phyloP scores from a whole-genome alignment of 495 filamentous ascomycete genomes.

The Daldinia bambusicola region DNA sequence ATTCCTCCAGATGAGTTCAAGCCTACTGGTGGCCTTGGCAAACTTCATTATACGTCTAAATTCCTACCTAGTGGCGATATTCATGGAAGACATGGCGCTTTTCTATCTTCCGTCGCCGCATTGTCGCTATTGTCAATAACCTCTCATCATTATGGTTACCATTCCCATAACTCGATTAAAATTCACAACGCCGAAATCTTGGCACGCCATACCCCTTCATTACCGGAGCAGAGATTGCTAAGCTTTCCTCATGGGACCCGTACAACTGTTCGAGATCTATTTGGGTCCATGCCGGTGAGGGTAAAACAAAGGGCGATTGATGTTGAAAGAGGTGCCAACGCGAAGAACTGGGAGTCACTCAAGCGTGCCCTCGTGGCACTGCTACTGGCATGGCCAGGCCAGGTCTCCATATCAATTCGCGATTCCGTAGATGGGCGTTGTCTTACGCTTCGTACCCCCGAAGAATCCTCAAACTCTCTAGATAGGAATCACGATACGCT shows the following conservation, averaged over 20 bases:
- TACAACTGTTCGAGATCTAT: constrained; percentile 84
- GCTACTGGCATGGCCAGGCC: constrained; percentile 70
- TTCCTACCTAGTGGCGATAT: constrained; percentile 55
- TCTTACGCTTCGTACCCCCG: constrained; percentile 33
- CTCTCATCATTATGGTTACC: constrained; percentile 73
- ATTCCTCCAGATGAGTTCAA: constrained; percentile 78
- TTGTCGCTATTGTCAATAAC: constrained; percentile 82
- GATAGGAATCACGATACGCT: constrained; percentile 24
- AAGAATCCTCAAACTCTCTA: constrained; percentile 13
- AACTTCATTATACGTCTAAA: constrained; percentile 86
- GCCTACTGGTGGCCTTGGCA: constrained; percentile 76
- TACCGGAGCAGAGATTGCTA: constrained; percentile 66
- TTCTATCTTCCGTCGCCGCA: constrained; percentile 79
- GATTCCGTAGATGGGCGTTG: constrained; percentile 47
- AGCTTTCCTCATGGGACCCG: constrained; percentile 76
- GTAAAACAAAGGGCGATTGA: constrained; percentile 79
- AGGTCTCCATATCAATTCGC: constrained; percentile 57
- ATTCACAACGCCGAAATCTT: constrained; percentile 77
- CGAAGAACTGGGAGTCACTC: constrained; percentile 73
- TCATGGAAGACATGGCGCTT: constrained; percentile 78
- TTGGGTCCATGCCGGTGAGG: constrained; percentile 96
- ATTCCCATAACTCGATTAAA: constrained; percentile 73
- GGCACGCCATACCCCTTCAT: constrained; percentile 73
- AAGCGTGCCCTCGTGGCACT: constrained; percentile 68
- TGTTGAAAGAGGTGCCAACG: constrained; percentile 60